These are phyloP conservation scores for Sechiopsis laciniata DNA, from an alignment of 306 rosid genomes.

Conservation along the genomic window DNA sequence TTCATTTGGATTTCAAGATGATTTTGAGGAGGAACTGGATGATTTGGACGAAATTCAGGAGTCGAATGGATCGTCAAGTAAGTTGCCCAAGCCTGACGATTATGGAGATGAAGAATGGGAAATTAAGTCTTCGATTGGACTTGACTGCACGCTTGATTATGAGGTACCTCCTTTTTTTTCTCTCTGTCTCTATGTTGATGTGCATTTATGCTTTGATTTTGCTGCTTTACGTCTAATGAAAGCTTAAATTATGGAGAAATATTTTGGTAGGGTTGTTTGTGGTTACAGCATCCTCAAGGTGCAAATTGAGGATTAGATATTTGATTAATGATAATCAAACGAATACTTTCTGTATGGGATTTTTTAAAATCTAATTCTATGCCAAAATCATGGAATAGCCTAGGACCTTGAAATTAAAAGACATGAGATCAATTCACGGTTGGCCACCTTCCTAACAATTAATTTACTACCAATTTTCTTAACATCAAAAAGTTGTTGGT, in stretches of 20 bases:
- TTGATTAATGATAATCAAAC: not conserved
- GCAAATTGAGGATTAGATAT: not conserved
- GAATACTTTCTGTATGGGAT: not conserved
- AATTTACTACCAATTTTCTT: too few species aligned
- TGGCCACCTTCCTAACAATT: too few species aligned
- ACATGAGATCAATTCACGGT: too few species aligned
- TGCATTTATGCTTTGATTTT: not conserved
- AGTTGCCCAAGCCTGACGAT: conserved; percentile 44
- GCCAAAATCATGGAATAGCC: too few species aligned
- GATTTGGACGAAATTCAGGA: conserved; percentile 29
- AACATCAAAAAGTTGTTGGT: too few species aligned
- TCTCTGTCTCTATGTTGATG: not conserved
- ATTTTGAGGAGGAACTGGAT: conserved; percentile 36
- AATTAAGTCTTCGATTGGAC: conserved; percentile 69
- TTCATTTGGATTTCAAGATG: not conserved
- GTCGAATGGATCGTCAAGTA: conserved; percentile 19
- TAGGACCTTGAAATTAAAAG: too few species aligned
- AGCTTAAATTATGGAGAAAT: not conserved
- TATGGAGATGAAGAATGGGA: conserved; percentile 79
- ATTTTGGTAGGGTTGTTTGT: not conserved
- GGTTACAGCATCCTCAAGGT: not conserved
- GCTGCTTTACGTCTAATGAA: too few species aligned
- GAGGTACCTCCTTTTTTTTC: conserved; percentile 44
- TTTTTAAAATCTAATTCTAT: not conserved
- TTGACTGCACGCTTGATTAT: conserved; percentile 70